Conservation (phyloP, 768 basidiomycete species). For the Lanmaoa rubissima region DNA sequence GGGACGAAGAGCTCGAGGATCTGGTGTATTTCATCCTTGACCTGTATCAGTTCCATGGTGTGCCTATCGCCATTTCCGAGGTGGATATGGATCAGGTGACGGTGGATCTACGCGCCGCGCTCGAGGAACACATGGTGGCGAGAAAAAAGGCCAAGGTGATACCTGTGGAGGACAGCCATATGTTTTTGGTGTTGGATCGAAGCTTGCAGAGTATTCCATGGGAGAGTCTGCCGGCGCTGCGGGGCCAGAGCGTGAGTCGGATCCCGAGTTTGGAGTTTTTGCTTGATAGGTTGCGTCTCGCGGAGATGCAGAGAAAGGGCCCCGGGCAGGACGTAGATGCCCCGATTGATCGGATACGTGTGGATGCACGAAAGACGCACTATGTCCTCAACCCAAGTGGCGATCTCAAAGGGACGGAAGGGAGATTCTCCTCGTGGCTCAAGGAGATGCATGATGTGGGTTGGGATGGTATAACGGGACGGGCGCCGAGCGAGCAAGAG, state of each 20-base stretch:
- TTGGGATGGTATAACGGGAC: slow-evolving; percentile 83
- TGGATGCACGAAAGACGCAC: slow-evolving; percentile 71
- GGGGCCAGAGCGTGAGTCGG: slow-evolving; percentile 86
- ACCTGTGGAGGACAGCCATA: slow-evolving; percentile 56
- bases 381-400: slow-evolving; percentile 92
- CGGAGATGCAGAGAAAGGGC: slow-evolving; percentile 40
- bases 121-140: slow-evolving; percentile 65
- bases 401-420: slow-evolving; percentile 82
- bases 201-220: slow-evolving; percentile 88
- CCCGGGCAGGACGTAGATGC: slow-evolving; percentile 12
- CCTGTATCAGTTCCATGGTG: slow-evolving; percentile 90
- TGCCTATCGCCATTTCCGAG: slow-evolving; percentile 85
- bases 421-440: slow-evolving; percentile 77
- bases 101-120: slow-evolving; percentile 71
- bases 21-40: slow-evolving; percentile 92
- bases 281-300: slow-evolving; percentile 72
- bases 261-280: slow-evolving; percentile 89
- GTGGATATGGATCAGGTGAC: slow-evolving; percentile 90
- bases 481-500: slow-evolving; percentile 80
- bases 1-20: slow-evolving; percentile 95
- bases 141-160: slow-evolving; percentile 33
- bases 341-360: slow-evolving; percentile 44
- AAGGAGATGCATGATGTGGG: slow-evolving; percentile 66
- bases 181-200: slow-evolving; percentile 89
- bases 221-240: slow-evolving; percentile 89